Evolutionary conservation across 2,329 filamentous ascomycete species (phyloP).

Genomic region (Boeremia lycopersici): DNA sequence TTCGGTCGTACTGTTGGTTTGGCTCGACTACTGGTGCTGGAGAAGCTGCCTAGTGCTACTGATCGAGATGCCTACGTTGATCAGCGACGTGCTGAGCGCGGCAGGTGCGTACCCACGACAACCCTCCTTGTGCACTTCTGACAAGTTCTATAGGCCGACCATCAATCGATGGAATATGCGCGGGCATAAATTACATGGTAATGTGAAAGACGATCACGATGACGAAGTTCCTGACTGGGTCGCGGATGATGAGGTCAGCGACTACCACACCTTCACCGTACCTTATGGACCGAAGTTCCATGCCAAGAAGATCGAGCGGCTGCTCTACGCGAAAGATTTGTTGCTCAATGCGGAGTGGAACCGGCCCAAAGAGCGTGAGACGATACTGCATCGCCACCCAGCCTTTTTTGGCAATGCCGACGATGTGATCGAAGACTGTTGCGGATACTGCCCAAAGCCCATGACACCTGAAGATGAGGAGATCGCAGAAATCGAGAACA

Average conservation of each 20-base stretch:
- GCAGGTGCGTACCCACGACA: conserved; percentile 36
- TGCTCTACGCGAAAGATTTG: conserved; percentile 81
- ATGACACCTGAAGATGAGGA: conserved; percentile 73
- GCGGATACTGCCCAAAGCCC: conserved; percentile 75
- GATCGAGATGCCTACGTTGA: conserved; percentile 74
- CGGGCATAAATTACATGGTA: conserved; percentile 58
- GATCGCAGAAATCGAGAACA: conserved; percentile 71
- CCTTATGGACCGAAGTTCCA: conserved; percentile 64
- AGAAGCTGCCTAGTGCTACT: conserved; percentile 72
- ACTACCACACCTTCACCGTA: conserved; percentile 72
- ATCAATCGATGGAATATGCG: conserved; percentile 52
- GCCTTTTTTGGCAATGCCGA: conserved; percentile 77
- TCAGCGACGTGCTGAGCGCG: conserved; percentile 73
- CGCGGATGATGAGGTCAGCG: conserved; percentile 74
- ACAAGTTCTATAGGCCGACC: conserved; percentile 56
- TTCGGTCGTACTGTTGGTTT: conserved; percentile 78
- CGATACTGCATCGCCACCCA: conserved; percentile 81
- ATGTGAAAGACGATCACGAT: conserved; percentile 77
- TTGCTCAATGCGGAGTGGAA: conserved; percentile 88
- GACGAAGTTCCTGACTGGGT: conserved; percentile 87
- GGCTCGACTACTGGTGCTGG: conserved; percentile 78
- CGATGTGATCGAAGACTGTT: conserved; percentile 81
- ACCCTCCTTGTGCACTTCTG: not conserved
- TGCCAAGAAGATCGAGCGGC: conserved; percentile 77
- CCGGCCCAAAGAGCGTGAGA: conserved; percentile 72